These are phyloP conservation scores for Lentithecium fluviatile DNA, from an alignment of 495 filamentous ascomycete species.

Conservation along the genomic window DNA sequence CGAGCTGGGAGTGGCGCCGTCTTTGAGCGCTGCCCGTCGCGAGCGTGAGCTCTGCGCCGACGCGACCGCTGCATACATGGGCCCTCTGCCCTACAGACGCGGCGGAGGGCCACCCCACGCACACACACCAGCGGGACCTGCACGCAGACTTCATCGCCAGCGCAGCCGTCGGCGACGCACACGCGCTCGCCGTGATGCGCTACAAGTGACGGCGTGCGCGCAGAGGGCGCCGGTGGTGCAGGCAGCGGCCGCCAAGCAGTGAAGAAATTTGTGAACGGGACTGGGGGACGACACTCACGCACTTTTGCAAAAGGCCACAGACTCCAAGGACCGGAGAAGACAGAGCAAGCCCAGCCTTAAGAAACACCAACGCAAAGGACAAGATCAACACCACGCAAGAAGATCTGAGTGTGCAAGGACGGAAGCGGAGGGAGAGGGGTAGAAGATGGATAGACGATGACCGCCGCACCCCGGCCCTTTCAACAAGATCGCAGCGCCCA, in stretches of 20 bases:
- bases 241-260: conserved; percentile 19
- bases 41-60: background rate
- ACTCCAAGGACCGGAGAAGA: conserved; percentile 17
- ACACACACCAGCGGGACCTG: no score
- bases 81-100: background rate
- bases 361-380: no score
- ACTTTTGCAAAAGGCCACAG: conserved; percentile 23
- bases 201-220: background rate
- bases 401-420: conserved; percentile 13
- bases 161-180: no score
- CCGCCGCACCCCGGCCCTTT: conserved; percentile 21
- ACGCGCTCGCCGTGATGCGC: no score
- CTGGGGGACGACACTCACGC: background rate
- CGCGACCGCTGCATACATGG: background rate
- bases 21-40: conserved; percentile 2
- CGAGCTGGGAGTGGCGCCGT: background rate
- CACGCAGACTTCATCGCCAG: no score
- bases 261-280: conserved; percentile 13
- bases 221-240: background rate
- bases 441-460: background rate
- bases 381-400: conserved; percentile 1
- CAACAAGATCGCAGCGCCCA: conserved; percentile 4
- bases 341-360: background rate
- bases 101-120: no score
- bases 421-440: background rate